A percentile compares a stretch with the other conserved stretches of the same genome.
Evolutionary conservation across 2,329 filamentous ascomycete genomes (phyloP).

Genomic region (Tolypocladium tundrense): DNA sequence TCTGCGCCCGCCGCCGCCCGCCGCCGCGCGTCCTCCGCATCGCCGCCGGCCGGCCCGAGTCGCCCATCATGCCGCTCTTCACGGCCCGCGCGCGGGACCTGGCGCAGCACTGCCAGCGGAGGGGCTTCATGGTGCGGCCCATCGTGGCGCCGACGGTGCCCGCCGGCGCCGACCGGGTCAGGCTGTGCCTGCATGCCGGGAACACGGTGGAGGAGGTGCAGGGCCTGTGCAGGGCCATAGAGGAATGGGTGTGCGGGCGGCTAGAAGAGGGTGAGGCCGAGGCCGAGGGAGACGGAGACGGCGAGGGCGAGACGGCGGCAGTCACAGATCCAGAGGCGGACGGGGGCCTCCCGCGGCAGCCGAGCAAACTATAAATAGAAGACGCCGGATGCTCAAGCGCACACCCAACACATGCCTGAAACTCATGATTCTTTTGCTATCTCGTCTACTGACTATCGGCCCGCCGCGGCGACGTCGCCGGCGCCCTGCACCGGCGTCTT

Average conservation of each 20-base stretch:
- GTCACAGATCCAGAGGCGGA: background rate
- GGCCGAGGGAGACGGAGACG: background rate
- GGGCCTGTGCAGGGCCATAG: slow-evolving; percentile 36
- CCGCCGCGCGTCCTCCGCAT: slow-evolving; percentile 21
- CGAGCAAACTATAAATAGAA: background rate
- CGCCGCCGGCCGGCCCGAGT: slow-evolving; percentile 28
- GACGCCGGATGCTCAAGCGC: background rate
- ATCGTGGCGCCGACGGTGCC: slow-evolving; percentile 63
- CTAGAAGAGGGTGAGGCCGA: background rate
- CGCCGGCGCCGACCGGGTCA: slow-evolving; percentile 48
- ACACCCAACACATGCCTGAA: no score
- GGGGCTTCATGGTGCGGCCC: slow-evolving; percentile 50
- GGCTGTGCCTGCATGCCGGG: slow-evolving; percentile 58
- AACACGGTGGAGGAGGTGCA: slow-evolving; percentile 51
- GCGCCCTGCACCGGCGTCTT: slow-evolving; percentile 19
- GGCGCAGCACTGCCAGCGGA: slow-evolving; percentile 47
- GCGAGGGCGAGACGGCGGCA: background rate
- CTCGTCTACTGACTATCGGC: background rate
- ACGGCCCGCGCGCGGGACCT: slow-evolving; percentile 47
- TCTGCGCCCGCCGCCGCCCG: slow-evolving; percentile 16
- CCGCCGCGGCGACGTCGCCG: slow-evolving; percentile 4
- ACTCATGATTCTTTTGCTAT: background rate
- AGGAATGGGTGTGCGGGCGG: slow-evolving; percentile 30
- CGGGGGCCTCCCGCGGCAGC: background rate
- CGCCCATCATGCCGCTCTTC: slow-evolving; percentile 55